These are phyloP conservation scores for Phlebiopsis gigantea DNA, from an alignment of 768 basidiomycete species.

Conservation along the genomic window DNA sequence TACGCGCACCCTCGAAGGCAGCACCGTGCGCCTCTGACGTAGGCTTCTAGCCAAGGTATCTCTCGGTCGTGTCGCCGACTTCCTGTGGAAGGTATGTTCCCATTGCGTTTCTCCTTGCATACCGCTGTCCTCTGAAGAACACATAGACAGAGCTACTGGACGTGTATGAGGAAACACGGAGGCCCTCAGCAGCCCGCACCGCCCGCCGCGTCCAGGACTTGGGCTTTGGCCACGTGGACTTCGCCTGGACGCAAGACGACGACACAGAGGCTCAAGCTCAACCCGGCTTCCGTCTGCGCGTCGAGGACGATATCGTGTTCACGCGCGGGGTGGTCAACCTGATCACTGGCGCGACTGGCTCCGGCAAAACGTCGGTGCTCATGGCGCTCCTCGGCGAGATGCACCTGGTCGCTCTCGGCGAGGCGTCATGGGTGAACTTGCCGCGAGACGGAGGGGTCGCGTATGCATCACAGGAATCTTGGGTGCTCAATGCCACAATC, in stretches of 20 bases:
- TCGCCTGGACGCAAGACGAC: slow-evolving; percentile 20
- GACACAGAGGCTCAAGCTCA: not conserved
- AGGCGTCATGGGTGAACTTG: slow-evolving; percentile 35
- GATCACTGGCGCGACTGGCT: slow-evolving; percentile 22
- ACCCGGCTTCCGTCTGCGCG: slow-evolving; percentile 21
- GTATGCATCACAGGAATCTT: slow-evolving; percentile 44
- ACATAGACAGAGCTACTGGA: slow-evolving; percentile 28
- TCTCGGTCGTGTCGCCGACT: slow-evolving; percentile 48
- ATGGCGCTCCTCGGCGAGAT: slow-evolving; percentile 28
- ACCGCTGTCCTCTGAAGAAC: not conserved
- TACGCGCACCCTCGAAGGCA: not conserved
- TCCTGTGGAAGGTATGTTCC: slow-evolving; percentile 29
- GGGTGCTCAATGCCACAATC: slow-evolving; percentile 43
- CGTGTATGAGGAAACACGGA: slow-evolving; percentile 5
- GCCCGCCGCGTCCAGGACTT: slow-evolving; percentile 6
- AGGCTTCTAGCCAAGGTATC: slow-evolving; percentile 48
- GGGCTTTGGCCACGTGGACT: slow-evolving; percentile 21
- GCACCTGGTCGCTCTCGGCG: slow-evolving; percentile 23
- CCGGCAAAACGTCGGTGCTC: slow-evolving; percentile 23
- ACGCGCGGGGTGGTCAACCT: slow-evolving; percentile 20
- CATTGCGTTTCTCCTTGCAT: not conserved
- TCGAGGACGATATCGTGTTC: slow-evolving; percentile 23
- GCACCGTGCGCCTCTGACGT: not conserved
- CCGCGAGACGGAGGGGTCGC: slow-evolving; percentile 41
- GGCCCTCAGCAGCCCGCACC: not conserved